A percentile compares a stretch with the other conserved stretches of the same genome.
Evolutionary conservation across 2,329 filamentous ascomycete species (phyloP).

Genomic region (Beauveria sp.): DNA sequence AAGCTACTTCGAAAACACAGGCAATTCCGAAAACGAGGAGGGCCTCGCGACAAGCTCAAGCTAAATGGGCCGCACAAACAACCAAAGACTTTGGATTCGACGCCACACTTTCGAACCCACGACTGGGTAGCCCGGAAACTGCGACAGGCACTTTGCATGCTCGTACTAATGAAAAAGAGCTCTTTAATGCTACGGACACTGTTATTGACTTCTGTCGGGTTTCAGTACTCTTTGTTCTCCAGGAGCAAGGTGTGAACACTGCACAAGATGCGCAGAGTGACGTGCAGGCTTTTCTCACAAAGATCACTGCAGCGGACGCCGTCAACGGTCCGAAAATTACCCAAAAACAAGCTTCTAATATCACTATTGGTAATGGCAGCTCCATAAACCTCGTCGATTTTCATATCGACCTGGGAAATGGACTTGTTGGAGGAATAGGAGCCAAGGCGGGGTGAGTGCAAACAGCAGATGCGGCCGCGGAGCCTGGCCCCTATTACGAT

Average conservation of each 20-base stretch:
- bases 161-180: neutral
- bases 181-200: conserved; percentile 45
- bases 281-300: conserved; percentile 48
- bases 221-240: conserved; percentile 53
- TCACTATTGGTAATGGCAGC: conserved; percentile 36
- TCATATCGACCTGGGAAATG: conserved; percentile 30
- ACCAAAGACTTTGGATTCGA: neutral
- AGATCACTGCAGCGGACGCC: conserved; percentile 21
- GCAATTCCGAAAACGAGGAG: neutral
- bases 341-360: conserved; percentile 30
- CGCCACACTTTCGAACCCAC: neutral
- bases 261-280: conserved; percentile 46
- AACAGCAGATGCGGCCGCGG: neutral
- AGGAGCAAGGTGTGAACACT: conserved; percentile 41
- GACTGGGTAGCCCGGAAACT: neutral
- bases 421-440: conserved; percentile 5
- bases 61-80: neutral
- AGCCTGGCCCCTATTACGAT: neutral
- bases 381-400: conserved; percentile 44
- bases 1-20: conserved; percentile 20
- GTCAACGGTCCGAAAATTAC: conserved; percentile 25
- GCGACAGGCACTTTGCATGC: neutral
- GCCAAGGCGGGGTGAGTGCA: neutral
- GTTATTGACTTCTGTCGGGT: conserved; percentile 57
- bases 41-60: neutral